Base-by-base conservation (phyloP, 2,329 filamentous ascomycete genomes). In the Epichloe glyceriae region DNA sequence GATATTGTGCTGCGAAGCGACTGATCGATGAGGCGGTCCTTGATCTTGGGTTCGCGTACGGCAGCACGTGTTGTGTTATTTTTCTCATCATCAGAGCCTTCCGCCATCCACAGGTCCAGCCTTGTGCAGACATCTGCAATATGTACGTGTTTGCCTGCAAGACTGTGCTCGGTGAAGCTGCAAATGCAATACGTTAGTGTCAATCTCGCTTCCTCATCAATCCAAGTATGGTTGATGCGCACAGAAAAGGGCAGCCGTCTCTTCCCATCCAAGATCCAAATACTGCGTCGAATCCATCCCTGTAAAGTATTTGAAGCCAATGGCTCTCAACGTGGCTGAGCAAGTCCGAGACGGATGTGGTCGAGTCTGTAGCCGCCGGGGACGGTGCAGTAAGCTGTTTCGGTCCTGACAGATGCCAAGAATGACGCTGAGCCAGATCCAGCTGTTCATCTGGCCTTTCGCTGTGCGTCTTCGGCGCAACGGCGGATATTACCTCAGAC, bases 191-290 rank as follows among this genome's bases (percentile, higher is more conserved):
- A 42, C 10, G 33, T 34, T 37, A 33, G 42, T 3, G 30, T 42
- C n/a, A 20, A 5, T 22, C 7, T 20, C 40, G 11, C 11, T 22
- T 4, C 19, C n/a, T 42, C 17, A 20, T 42, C 40, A 42, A 17
- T 6, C 14, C 40, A 22, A 42, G 10, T 42, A 19, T 20, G 41
- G 34, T 3, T 15, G 39, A 35, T 19, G 39, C 67, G 17, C 58
- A 71, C 67, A 67, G 52, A 46, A 71, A 70, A 14, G 69, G 69
- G 52, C 67, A 70, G 49, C 68, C 65, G 46, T 70, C 65, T 52
- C 63, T 63, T 0, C 69, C 67, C 58, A 71, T 62, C 67, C 67
- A 71, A 0, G 66, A 70, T 2, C 68, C 69, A 55, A 71, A 70
- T 0, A 70, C 60, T 3, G 62, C 59, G 46, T 70, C 67, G 38